phyloP scores from a whole-genome alignment of 2,329 filamentous ascomycete genomes.

The Neopestalotiopsis rosae region DNA sequence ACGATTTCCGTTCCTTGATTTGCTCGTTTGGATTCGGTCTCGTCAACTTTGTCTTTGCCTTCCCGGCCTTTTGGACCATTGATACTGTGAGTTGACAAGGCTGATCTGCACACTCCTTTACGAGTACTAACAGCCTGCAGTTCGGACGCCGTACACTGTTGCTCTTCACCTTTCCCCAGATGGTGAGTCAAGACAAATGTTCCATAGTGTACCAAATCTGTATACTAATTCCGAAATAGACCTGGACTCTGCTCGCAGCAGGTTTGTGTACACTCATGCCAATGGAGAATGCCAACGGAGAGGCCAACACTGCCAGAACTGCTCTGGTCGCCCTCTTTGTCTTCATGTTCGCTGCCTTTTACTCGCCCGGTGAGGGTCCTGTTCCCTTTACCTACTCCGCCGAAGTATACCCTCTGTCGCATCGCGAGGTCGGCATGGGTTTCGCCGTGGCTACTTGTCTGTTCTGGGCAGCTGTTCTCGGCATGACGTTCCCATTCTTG shows the following conservation, averaged over 20 bases:
- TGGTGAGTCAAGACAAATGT: conserved; percentile 42
- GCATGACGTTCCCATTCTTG: conserved; percentile 68
- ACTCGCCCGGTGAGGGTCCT: conserved; percentile 69
- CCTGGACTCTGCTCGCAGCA: conserved; percentile 69
- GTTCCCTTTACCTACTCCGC: conserved; percentile 73
- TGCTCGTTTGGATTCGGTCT: conserved; percentile 70
- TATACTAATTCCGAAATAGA: conserved; percentile 34
- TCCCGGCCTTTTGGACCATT: conserved; percentile 69
- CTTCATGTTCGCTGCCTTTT: conserved; percentile 66
- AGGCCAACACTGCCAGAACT: conserved; percentile 26
- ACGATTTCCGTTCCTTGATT: conserved; percentile 59
- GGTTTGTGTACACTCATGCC: conserved; percentile 61
- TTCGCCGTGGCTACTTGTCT: conserved; percentile 72
- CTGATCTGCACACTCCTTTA: conserved; percentile 58
- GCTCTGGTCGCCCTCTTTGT: conserved; percentile 63
- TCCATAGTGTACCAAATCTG: not conserved
- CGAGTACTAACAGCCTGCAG: conserved; percentile 52
- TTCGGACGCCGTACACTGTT: conserved; percentile 68
- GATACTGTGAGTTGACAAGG: conserved; percentile 57
- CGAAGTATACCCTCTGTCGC: conserved; percentile 73
- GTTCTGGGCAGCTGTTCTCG: conserved; percentile 63
- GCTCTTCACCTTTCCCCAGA: conserved; percentile 70
- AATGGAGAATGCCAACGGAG: conserved; percentile 20
- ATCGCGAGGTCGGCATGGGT: conserved; percentile 75
- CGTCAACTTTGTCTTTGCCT: conserved; percentile 69